phyloP scores from a whole-genome alignment of 495 filamentous ascomycete species.

The Penicillium robsamsonii region DNA sequence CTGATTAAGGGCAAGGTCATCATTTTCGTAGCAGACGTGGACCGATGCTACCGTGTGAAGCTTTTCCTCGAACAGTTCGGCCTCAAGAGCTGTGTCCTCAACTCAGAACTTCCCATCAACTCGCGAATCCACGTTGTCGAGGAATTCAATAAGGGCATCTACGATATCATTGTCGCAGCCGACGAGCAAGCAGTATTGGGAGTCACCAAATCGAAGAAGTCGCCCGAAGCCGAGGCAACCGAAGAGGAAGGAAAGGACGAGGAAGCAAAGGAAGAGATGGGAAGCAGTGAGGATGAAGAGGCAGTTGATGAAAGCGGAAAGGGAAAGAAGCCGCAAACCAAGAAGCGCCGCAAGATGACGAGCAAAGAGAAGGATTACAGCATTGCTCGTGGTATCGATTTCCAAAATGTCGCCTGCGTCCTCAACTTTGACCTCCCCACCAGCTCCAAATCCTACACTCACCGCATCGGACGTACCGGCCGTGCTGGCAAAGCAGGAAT shows the following conservation, averaged over 20 bases:
- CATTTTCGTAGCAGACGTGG: constrained; percentile 90
- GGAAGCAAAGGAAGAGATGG: constrained; percentile 28
- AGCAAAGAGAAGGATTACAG: constrained; percentile 81
- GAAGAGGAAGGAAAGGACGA: constrained; percentile 26
- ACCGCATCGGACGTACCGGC: constrained; percentile 92
- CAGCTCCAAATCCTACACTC: constrained; percentile 87
- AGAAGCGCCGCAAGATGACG: constrained; percentile 61
- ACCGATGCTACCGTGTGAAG: constrained; percentile 90
- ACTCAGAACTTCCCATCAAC: constrained; percentile 92
- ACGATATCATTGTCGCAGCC: constrained; percentile 95
- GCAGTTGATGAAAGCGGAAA: constrained; percentile 23
- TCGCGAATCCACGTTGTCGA: constrained; percentile 91
- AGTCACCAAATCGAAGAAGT: constrained; percentile 42
- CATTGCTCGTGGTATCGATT: constrained; percentile 91
- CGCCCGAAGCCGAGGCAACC: constrained; percentile 19
- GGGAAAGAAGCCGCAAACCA: constrained; percentile 32
- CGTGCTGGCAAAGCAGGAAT: constrained; percentile 87
- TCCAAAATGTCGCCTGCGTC: constrained; percentile 89
- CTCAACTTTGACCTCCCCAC: constrained; percentile 95
- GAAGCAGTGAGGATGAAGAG: constrained; percentile 37
- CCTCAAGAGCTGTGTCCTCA: constrained; percentile 88
- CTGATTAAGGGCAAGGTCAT: constrained; percentile 93
- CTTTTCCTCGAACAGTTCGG: constrained; percentile 96
- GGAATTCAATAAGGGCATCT: constrained; percentile 93
- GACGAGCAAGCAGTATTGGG: constrained; percentile 89